Percentiles rank a stretch among this genome's conserved stretches.
These are phyloP conservation scores for Komagataella phaffii DNA, from an alignment of 805 yeast species.

Conservation along the genomic window DNA sequence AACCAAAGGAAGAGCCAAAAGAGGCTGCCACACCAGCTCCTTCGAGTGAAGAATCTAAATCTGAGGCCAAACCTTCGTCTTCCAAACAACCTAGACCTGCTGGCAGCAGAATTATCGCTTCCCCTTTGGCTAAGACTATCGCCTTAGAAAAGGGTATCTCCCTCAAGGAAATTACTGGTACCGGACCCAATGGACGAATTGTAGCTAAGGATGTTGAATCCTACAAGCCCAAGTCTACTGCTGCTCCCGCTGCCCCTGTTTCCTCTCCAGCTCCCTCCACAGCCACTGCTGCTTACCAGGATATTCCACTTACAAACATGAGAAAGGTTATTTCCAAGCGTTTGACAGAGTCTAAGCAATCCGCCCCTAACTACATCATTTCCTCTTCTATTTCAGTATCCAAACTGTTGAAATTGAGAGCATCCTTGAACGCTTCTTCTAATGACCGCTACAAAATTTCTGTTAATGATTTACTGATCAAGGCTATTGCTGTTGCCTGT, in stretches of 20 bases:
- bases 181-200: constrained; percentile 95
- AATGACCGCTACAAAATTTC: constrained; percentile 85
- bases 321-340: constrained; percentile 89
- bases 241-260: constrained; percentile 28
- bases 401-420: constrained; percentile 85
- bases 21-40: constrained; percentile 18
- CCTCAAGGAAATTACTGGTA: constrained; percentile 71
- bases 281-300: constrained; percentile 54
- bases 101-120: constrained; percentile 72
- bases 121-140: constrained; percentile 87
- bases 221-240: constrained; percentile 34
- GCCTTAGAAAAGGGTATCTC: constrained; percentile 90
- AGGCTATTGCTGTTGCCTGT: constrained; percentile 87
- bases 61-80: constrained; percentile 24
- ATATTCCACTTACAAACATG: constrained; percentile 82
- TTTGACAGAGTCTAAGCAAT: constrained; percentile 72
- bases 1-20: constrained; percentile 17
- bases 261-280: constrained; percentile 30
- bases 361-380: constrained; percentile 86
- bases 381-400: constrained; percentile 78
- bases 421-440: constrained; percentile 72
- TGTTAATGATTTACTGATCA: constrained; percentile 86
- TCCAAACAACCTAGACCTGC: constrained; percentile 30
- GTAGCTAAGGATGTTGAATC: constrained; percentile 81
- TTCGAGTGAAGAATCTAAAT: constrained; percentile 14